Percentiles rank a stretch among this genome's conserved stretches.
phyloP scores from a whole-genome alignment of 768 basidiomycete species.

The Termitomyces sp. region DNA sequence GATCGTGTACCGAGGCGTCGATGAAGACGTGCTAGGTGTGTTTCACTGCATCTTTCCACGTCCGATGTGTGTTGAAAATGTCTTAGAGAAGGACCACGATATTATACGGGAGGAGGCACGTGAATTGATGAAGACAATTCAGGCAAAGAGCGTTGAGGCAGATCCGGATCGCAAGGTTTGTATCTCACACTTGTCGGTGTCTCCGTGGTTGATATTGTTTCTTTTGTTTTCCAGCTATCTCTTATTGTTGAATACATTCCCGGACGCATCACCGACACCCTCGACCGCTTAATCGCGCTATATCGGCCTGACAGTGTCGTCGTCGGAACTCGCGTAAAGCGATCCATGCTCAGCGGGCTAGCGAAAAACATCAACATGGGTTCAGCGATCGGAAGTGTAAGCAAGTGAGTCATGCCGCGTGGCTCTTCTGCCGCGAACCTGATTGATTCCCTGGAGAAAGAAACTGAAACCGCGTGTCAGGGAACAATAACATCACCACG shows the following conservation, averaged over 20 bases:
- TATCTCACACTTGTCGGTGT: not conserved
- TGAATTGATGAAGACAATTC: slow-evolving; percentile 72
- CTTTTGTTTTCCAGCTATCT: slow-evolving; percentile 49
- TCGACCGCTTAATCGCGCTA: slow-evolving; percentile 88
- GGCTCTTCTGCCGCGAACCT: not conserved
- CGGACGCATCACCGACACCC: slow-evolving; percentile 82
- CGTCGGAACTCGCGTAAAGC: slow-evolving; percentile 81
- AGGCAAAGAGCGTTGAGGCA: slow-evolving; percentile 73
- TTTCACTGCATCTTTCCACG: slow-evolving; percentile 1
- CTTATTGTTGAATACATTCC: slow-evolving; percentile 94
- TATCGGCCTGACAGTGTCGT: slow-evolving; percentile 91
- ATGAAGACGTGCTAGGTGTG: slow-evolving; percentile 79
- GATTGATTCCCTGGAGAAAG: slow-evolving; percentile 22
- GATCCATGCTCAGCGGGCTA: slow-evolving; percentile 34
- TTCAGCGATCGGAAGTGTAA: slow-evolving; percentile 45
- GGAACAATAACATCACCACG: not conserved
- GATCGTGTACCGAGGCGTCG: slow-evolving; percentile 86
- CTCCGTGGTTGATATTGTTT: not conserved
- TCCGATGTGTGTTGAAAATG: not conserved
- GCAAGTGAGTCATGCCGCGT: slow-evolving; percentile 28
- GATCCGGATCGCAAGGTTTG: slow-evolving; percentile 73
- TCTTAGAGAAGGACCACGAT: slow-evolving; percentile 69
- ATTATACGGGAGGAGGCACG: slow-evolving; percentile 81
- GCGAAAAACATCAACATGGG: slow-evolving; percentile 26
- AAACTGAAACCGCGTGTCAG: slow-evolving; percentile 22